phyloP scores from a whole-genome alignment of 2,329 filamentous ascomycete genomes.

The Aquanectria penicillioides region DNA sequence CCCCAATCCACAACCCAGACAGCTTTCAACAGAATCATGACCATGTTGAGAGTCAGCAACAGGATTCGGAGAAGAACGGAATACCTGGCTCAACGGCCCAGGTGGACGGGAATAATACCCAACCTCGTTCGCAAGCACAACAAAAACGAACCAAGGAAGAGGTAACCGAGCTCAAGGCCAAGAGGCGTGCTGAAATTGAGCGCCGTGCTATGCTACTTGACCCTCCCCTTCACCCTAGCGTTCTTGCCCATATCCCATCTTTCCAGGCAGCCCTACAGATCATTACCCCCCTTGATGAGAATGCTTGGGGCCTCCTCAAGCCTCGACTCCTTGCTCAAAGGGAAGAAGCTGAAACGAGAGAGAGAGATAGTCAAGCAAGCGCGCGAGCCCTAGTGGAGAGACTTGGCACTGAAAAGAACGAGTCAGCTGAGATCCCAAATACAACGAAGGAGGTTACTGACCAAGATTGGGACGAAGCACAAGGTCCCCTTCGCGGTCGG shows the following conservation, averaged over 20 bases:
- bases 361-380: conserved; percentile 52
- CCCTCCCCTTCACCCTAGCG: conserved; percentile 70
- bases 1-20: background rate
- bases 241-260: conserved; percentile 76
- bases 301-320: conserved; percentile 75
- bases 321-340: conserved; percentile 74
- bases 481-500: conserved; percentile 72
- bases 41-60: conserved; percentile 10
- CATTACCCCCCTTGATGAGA: conserved; percentile 72
- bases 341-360: conserved; percentile 69
- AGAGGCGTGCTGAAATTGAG: conserved; percentile 76
- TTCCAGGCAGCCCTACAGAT: conserved; percentile 80
- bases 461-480: conserved; percentile 75
- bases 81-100: conserved; percentile 8
- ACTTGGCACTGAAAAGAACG: background rate
- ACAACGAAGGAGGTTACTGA: conserved; percentile 66
- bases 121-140: conserved; percentile 27
- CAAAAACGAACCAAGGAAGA: conserved; percentile 69
- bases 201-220: conserved; percentile 72
- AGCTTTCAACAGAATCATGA: conserved; percentile 1
- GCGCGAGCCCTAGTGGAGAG: conserved; percentile 49
- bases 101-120: conserved; percentile 12
- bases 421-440: conserved; percentile 9
- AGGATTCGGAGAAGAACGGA: conserved; percentile 2
- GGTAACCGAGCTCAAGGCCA: conserved; percentile 70